A percentile compares a stretch with the other conserved stretches of the same genome.
Conservation (phyloP, 768 basidiomycete species). For the Amanita exitialis region DNA sequence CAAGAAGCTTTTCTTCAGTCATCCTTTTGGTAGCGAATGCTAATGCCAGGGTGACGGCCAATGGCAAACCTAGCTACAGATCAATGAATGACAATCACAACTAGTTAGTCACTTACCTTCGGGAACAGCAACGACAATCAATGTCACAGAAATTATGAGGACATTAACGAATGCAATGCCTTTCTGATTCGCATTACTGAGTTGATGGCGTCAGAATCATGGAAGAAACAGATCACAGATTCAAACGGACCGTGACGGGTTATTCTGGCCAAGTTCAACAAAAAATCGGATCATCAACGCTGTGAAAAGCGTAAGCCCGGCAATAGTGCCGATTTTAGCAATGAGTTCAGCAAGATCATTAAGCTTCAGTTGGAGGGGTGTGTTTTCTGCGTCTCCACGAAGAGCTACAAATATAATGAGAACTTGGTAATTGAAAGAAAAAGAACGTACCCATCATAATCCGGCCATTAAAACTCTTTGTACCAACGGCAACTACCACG, state of each 20-base stretch:
- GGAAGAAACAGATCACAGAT: neutral
- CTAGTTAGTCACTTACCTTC: constrained; percentile 25
- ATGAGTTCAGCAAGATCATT: constrained; percentile 93
- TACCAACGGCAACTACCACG: constrained; percentile 87
- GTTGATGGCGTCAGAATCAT: neutral
- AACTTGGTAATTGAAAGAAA: constrained; percentile 2
- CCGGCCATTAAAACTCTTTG: constrained; percentile 89
- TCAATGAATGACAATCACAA: constrained; percentile 1
- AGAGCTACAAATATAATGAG: constrained; percentile 42
- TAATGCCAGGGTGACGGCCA: constrained; percentile 92
- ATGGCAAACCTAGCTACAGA: constrained; percentile 57
- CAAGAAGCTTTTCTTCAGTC: constrained; percentile 90
- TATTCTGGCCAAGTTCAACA: constrained; percentile 62
- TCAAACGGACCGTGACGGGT: constrained; percentile 42
- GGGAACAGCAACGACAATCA: constrained; percentile 43
- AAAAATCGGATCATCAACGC: constrained; percentile 93
- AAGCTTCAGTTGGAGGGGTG: constrained; percentile 89
- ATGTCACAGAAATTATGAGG: constrained; percentile 87
- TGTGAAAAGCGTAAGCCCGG: constrained; percentile 72
- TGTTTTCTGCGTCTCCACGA: constrained; percentile 77
- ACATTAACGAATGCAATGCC: constrained; percentile 89
- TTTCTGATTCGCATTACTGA: constrained; percentile 65
- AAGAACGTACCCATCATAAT: constrained; percentile 85
- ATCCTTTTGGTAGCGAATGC: constrained; percentile 98
- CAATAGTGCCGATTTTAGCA: constrained; percentile 78